A percentile compares a stretch with the other conserved stretches of the same genome.
These are phyloP conservation scores for Monascus purpureus DNA, from an alignment of 495 filamentous ascomycete species.

Conservation along the genomic window DNA sequence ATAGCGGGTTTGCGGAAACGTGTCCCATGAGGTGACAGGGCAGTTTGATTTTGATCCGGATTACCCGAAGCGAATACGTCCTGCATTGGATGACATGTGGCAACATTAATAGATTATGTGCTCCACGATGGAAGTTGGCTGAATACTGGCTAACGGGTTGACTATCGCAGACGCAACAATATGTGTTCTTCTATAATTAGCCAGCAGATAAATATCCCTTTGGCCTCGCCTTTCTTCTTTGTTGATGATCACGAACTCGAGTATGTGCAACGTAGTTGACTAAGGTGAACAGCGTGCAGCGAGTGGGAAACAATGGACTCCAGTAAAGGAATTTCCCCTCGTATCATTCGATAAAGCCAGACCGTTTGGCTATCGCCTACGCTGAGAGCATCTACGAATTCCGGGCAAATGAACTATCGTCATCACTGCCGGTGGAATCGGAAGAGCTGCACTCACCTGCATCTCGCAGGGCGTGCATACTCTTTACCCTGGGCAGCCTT, in stretches of 20 bases:
- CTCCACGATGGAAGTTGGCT: not conserved
- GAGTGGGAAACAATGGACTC: not conserved
- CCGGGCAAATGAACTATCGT: not conserved
- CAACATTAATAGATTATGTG: not conserved
- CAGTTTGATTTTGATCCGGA: constrained; percentile 4
- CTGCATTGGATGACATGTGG: constrained; percentile 4
- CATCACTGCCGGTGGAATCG: not conserved
- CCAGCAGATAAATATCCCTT: no score
- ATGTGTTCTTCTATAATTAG: no score
- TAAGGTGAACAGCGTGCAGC: no score
- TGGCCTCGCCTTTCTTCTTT: not conserved
- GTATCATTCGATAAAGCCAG: not conserved
- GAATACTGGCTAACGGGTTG: not conserved
- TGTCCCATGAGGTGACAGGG: constrained; percentile 10
- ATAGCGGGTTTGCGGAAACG: constrained; percentile 27
- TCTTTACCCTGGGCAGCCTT: no score
- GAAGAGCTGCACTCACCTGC: not conserved
- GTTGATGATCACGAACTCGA: not conserved
- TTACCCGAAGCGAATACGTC: not conserved
- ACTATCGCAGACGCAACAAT: not conserved
- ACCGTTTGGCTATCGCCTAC: not conserved
- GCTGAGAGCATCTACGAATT: not conserved
- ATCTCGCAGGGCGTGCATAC: no score
- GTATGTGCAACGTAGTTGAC: not conserved
- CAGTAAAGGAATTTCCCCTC: not conserved